phyloP scores from a whole-genome alignment of 139 green algal species.

The Chlorella sp. region DNA sequence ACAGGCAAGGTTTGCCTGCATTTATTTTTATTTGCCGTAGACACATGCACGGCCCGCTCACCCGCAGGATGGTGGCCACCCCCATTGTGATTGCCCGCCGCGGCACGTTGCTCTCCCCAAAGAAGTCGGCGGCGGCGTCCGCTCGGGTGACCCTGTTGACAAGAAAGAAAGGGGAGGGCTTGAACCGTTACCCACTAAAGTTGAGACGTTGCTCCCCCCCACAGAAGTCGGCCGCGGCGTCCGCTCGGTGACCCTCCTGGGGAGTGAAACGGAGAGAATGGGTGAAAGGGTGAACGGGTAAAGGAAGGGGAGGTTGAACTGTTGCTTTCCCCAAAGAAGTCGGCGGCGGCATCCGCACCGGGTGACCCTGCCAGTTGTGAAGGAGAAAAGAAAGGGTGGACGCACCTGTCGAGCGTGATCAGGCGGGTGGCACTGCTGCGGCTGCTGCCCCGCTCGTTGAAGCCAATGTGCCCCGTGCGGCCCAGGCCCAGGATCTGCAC shows the following conservation, averaged over 20 bases:
- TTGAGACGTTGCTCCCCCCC: no score
- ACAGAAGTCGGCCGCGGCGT: no score
- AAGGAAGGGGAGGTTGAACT: no score
- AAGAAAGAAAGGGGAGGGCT: neutral
- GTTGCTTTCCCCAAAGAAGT: constrained; percentile 42
- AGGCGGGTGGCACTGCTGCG: constrained; percentile 8
- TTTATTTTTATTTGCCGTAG: no score
- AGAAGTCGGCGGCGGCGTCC: constrained; percentile 42
- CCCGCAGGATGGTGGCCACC: constrained; percentile 35
- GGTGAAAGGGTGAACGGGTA: no score
- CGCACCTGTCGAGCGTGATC: constrained; percentile 23
- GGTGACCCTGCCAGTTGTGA: neutral
- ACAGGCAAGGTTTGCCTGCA: no score
- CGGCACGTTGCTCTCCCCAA: constrained; percentile 39
- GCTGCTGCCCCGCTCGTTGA: constrained; percentile 35
- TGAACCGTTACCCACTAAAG: no score
- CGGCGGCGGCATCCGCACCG: constrained; percentile 28
- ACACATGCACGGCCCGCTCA: neutral
- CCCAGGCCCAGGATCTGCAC: constrained; percentile 35
- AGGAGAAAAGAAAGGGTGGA: neutral
- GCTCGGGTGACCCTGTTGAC: constrained; percentile 4
- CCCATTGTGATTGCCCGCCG: constrained; percentile 42
- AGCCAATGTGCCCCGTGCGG: constrained; percentile 39
- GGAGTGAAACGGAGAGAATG: no score
- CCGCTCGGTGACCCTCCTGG: no score